Evolutionary conservation across 805 yeast species (phyloP), one percentile per base, ranked within the genome.

Genomic region (Naumovozyma castellii): DNA sequence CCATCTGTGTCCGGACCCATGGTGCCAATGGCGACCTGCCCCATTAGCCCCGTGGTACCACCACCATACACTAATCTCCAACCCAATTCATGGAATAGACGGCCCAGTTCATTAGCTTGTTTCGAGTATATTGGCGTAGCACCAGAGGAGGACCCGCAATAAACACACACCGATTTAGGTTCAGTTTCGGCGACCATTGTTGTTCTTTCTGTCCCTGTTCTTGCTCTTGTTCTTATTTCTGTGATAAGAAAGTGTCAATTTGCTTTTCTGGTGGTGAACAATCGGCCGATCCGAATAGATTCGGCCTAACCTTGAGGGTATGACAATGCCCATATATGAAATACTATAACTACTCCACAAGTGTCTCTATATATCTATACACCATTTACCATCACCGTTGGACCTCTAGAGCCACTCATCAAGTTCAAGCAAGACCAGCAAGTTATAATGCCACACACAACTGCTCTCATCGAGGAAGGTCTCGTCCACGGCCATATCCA

Each of bases 31-130:
- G 90, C 88, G 42, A 84, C 75, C 3, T 75, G 68, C 9, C 92
- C 92, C 88, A 84, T 84, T 37, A 84, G 58, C 3, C 92, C 90
- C 1, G 87, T 81, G 27, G 90, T 78, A 16, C 95, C 95, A 31
- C 95, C 95, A 35, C 95, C 95, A 53, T 86, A 85, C 8, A 85
- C 90, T 32, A 85, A 64, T 3, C 85, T 85, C 79, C 85, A 84
- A 40, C 72, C 68, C 38, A 67, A 66, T 16, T 59, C 49, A 18
- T 85, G 83, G 45, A 85, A 59, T 20, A 68, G 51, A 36, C 64
- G 49, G 18, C 94, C 95, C 33, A 85, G 64, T 18, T 69, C 57
- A n/a, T 64, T 48, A 1, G 94, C 88, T 25, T 66, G 66, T 2
- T 64, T 65, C 12, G 78, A 64, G 53, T 61, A 82, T 3, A 50